Evolutionary conservation across 2,329 filamentous ascomycete genomes (phyloP).

Genomic region (Podosphaera fusca): DNA sequence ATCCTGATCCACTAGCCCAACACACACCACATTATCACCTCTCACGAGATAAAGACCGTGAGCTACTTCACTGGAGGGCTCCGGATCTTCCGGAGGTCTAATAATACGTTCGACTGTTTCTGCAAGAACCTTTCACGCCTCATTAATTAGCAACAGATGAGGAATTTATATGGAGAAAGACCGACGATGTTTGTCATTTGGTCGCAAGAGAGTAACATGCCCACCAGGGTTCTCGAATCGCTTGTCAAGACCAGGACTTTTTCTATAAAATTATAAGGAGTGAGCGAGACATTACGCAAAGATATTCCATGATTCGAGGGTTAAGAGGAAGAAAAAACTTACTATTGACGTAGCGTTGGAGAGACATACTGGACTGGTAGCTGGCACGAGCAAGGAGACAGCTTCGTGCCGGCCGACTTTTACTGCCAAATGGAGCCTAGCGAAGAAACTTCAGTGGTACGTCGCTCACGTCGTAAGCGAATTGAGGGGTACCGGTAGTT

Average conservation of each 20-base stretch:
- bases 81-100: slow-evolving; percentile 58
- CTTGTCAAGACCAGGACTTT: slow-evolving; percentile 80
- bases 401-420: background rate
- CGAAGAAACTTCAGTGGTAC: background rate
- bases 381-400: background rate
- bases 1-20: slow-evolving; percentile 73
- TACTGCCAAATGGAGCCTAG: background rate
- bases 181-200: slow-evolving; percentile 68
- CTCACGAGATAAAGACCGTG: slow-evolving; percentile 80
- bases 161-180: background rate
- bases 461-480: no score
- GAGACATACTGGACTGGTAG: slow-evolving; percentile 21
- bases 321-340: slow-evolving; percentile 11
- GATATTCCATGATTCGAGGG: background rate
- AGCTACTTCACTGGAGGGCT: slow-evolving; percentile 56
- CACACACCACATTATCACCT: slow-evolving; percentile 81
- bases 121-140: slow-evolving; percentile 38
- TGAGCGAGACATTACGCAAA: background rate
- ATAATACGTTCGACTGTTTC: slow-evolving; percentile 79
- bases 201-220: slow-evolving; percentile 67
- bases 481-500: no score
- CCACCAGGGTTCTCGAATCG: slow-evolving; percentile 70
- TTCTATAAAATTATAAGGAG: slow-evolving; percentile 29
- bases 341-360: slow-evolving; percentile 30
- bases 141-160: background rate